Percentiles rank a stretch among this genome's conserved stretches.
Evolutionary conservation across 1,284 basidiomycete species (phyloP).

Genomic region (Austroboletus olivaceoglutinosus): DNA sequence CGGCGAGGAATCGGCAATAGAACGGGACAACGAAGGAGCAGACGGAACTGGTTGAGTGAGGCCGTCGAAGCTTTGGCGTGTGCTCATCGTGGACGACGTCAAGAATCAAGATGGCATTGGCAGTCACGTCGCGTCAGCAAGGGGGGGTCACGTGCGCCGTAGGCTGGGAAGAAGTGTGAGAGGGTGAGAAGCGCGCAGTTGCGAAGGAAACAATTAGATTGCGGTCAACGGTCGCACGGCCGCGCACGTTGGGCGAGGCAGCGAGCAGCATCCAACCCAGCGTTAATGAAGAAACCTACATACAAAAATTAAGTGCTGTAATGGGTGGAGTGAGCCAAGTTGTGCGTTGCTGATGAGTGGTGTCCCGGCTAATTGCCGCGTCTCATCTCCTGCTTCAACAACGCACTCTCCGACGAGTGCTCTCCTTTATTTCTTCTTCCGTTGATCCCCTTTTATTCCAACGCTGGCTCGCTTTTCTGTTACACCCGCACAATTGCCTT

Average conservation of each 20-base stretch:
- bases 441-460: conserved; percentile 7
- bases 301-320: conserved; percentile 3
- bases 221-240: conserved; percentile 10
- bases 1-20: conserved; percentile 8
- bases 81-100: conserved; percentile 14
- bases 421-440: conserved; percentile 9
- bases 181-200: conserved; percentile 6
- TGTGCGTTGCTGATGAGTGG: background rate
- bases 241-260: conserved; percentile 10
- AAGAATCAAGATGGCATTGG: too few relatives aligned
- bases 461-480: conserved; percentile 27
- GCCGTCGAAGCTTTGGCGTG: conserved; percentile 16
- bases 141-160: conserved; percentile 22
- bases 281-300: conserved; percentile 4
- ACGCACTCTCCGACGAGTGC: conserved; percentile 12
- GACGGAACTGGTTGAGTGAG: conserved; percentile 33
- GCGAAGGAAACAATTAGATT: conserved; percentile 16
- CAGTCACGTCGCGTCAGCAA: conserved; percentile 11
- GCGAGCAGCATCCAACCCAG: conserved; percentile 5
- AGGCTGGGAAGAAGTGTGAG: background rate
- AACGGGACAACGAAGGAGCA: conserved; percentile 16
- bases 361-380: conserved; percentile 14
- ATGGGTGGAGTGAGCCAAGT: background rate
- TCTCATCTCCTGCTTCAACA: conserved; percentile 17
- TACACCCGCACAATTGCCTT: conserved; percentile 1